Evolutionary conservation across 177 flowering plant species (phyloP), one percentile per base, ranked within the genome.

Genomic region (Vitis hybrid): DNA sequence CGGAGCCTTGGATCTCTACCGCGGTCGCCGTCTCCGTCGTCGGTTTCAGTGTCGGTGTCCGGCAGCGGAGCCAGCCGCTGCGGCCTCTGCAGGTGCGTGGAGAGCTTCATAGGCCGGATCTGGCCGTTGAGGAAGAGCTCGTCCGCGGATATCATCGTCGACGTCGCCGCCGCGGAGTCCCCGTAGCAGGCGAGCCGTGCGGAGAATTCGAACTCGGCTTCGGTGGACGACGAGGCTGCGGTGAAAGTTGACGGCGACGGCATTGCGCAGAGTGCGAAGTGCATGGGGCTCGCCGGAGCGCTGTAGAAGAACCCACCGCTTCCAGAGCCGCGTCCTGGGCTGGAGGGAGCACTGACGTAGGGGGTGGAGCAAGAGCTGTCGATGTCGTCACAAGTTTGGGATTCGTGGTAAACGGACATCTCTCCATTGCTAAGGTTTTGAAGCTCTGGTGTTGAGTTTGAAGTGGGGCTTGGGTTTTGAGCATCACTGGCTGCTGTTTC

Each of bases 21-120:
- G 56, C 88, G 63, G 12, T 19, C 63, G 18, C 70, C 48, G 32
- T 19, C 66, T 1, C 62, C 70, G 1, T 69, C 83, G 12, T 72
- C 78, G 0, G 64, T 82, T 18, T 70, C 80, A 1, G 69, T 73
- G 17, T 77, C 85, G 1, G 71, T 62, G 72, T 86, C 87, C 21
- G 74, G n/a, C 73, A 85, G 56, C 2, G 89, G 86, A 17, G 82
- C 81, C n/a, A 84, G 70, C 0, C 65, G 61, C 70, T 86, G 89
- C 4, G 89, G 88, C 54, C 79, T 75, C 69, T 82, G 82, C 75
- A 88, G 76, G 62, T 83, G 92, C 3, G 82, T 69, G 4, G 86
- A 77, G 23, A 88, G 84, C 84, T 83, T 88, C 90, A 88, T 84
- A 45, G 90, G 91, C 14, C 91, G 82, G 85, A 89, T 89, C 83